Conservation (phyloP, 495 filamentous ascomycete species). For the Penicillium cataractarum region DNA sequence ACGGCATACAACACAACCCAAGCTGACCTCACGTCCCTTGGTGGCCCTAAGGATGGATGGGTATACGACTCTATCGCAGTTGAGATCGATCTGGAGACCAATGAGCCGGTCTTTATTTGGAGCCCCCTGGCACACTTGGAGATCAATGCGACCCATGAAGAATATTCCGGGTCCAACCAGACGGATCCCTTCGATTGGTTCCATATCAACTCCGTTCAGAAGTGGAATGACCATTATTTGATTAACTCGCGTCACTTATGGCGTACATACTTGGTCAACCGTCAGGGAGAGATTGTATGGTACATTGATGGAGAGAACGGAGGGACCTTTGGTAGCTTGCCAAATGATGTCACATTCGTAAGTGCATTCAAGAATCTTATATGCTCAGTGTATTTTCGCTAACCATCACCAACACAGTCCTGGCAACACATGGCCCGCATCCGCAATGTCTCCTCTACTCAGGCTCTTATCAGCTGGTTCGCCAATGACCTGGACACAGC, state of each 20-base stretch:
- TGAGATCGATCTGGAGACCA: constrained; percentile 39
- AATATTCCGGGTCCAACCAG: constrained; percentile 12
- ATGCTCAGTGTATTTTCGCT: neutral
- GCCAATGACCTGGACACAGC: constrained; percentile 21
- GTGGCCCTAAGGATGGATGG: constrained; percentile 44
- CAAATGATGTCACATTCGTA: constrained; percentile 11
- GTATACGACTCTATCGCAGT: constrained; percentile 44
- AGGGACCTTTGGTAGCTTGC: constrained; percentile 37
- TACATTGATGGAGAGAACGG: constrained; percentile 35
- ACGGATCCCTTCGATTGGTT: constrained; percentile 33
- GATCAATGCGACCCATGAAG: constrained; percentile 8
- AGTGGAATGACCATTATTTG: constrained; percentile 29
- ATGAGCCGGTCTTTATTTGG: constrained; percentile 30
- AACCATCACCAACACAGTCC: constrained; percentile 4
- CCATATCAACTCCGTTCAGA: constrained; percentile 38
- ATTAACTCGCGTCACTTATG: constrained; percentile 37
- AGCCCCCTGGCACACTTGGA: constrained; percentile 24
- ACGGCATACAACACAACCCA: constrained; percentile 45
- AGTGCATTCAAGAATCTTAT: neutral
- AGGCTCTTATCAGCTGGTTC: constrained; percentile 21
- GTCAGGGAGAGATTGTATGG: constrained; percentile 34
- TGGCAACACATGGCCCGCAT: constrained; percentile 19
- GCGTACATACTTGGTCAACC: constrained; percentile 29
- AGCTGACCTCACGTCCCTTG: constrained; percentile 40
- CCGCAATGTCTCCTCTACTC: constrained; percentile 19